Evolutionary conservation across 306 rosid genomes (phyloP).

Genomic region (Castanospermum australe): DNA sequence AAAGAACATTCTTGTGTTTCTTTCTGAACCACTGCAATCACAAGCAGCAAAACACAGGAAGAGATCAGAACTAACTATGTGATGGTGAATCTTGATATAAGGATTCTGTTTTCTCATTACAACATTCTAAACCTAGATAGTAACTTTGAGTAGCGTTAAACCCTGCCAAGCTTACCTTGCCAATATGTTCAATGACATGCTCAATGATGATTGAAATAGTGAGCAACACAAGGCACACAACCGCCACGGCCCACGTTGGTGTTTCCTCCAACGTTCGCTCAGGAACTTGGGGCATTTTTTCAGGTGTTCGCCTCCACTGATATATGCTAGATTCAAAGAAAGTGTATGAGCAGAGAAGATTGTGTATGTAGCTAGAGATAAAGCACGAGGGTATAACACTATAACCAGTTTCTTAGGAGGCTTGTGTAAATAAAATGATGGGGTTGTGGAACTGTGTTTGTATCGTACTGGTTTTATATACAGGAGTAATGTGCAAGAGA

Average conservation of each 20-base stretch:
- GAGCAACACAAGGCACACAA: slow-evolving; percentile 60
- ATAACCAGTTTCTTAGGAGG: not conserved
- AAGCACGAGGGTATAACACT: not conserved
- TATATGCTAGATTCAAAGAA: not conserved
- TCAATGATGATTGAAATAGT: slow-evolving; percentile 62
- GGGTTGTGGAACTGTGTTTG: not conserved
- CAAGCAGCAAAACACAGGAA: not conserved
- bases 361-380: not conserved
- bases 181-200: slow-evolving; percentile 48
- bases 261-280: slow-evolving; percentile 57
- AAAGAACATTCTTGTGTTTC: slow-evolving; percentile 57
- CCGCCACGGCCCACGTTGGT: slow-evolving; percentile 79
- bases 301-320: too few relatives aligned
- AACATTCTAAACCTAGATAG: too few relatives aligned
- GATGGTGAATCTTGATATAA: not conserved
- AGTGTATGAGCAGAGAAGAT: not conserved
- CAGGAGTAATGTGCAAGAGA: not conserved
- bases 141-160: not conserved
- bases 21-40: slow-evolving; percentile 43
- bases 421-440: not conserved
- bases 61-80: not conserved
- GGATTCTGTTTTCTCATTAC: not conserved
- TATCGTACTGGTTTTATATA: not conserved
- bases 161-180: slow-evolving; percentile 30
- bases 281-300: not conserved